These are phyloP conservation scores for Scenedesmus sp. DNA, from an alignment of 163 green algal genomes.

Conservation along the genomic window DNA sequence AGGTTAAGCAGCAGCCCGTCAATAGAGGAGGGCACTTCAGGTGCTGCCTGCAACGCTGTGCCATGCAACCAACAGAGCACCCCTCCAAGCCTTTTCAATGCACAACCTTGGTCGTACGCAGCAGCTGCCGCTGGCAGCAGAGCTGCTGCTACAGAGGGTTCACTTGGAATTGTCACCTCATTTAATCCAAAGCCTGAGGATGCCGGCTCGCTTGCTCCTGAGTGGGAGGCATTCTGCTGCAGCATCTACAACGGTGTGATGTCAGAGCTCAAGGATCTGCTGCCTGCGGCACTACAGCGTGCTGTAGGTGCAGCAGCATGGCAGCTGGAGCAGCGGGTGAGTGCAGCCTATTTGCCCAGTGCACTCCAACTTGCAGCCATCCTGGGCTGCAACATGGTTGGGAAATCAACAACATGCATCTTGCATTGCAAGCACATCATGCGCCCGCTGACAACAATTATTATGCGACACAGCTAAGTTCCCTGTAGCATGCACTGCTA, in stretches of 20 bases:
- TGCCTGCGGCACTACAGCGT: neutral
- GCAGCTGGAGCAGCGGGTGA: neutral
- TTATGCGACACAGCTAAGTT: neutral
- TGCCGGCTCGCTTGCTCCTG: too few species aligned
- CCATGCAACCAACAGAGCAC: neutral
- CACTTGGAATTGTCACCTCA: neutral
- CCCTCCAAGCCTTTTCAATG: neutral
- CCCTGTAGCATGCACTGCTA: too few species aligned
- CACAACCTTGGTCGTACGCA: neutral
- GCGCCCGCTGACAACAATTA: neutral
- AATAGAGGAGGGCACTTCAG: neutral
- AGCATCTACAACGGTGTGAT: neutral
- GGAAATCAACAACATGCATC: too few species aligned
- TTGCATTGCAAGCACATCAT: neutral
- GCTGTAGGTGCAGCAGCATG: neutral
- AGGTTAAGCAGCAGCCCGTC: neutral
- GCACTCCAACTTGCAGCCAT: neutral
- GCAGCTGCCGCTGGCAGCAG: neutral
- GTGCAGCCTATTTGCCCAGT: neutral
- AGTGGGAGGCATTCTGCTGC: neutral
- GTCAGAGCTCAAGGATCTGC: neutral
- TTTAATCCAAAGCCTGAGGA: too few species aligned
- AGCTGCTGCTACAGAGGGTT: neutral
- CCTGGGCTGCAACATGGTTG: too few species aligned
- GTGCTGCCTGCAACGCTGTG: neutral